These are phyloP conservation scores for Wallacemonas sp. DNA, from an alignment of 208 protist species.

Conservation along the genomic window DNA sequence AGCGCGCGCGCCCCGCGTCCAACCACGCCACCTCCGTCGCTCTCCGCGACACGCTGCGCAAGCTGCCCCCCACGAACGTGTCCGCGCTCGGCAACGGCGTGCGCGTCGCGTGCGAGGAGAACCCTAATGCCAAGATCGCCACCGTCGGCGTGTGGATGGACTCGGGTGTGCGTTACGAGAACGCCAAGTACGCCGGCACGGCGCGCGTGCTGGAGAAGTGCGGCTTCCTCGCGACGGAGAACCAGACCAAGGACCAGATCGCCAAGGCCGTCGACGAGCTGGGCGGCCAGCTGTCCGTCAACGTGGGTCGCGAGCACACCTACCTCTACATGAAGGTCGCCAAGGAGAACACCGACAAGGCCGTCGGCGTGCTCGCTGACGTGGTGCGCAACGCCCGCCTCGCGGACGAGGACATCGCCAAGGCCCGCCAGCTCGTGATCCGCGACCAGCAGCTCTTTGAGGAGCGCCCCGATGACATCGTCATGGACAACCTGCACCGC, in stretches of 20 bases:
- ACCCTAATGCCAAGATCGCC: slow-evolving; percentile 85
- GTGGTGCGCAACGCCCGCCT: slow-evolving; percentile 95
- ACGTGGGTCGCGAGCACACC: slow-evolving; percentile 97
- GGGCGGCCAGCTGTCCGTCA: slow-evolving; percentile 96
- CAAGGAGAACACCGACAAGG: slow-evolving; percentile 92
- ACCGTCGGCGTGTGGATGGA: slow-evolving; percentile 98
- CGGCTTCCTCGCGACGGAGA: slow-evolving; percentile 96
- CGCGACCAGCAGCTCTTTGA: slow-evolving; percentile 94
- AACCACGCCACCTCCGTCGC: slow-evolving; percentile 66
- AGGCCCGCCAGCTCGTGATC: slow-evolving; percentile 90
- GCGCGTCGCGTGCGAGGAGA: slow-evolving; percentile 96
- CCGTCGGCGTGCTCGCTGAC: slow-evolving; percentile 96
- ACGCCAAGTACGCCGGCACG: slow-evolving; percentile 94
- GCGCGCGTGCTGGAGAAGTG: slow-evolving; percentile 99
- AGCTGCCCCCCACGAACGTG: slow-evolving; percentile 89
- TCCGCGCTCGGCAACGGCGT: slow-evolving; percentile 95
- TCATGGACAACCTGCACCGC: slow-evolving; percentile 97
- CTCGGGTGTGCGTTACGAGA: slow-evolving; percentile 96
- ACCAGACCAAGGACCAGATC: slow-evolving; percentile 83
- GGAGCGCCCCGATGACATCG: slow-evolving; percentile 91
- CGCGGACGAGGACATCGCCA: slow-evolving; percentile 83
- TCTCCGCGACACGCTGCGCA: slow-evolving; percentile 69
- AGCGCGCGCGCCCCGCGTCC: slow-evolving; percentile 76
- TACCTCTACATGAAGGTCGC: slow-evolving; percentile 95
- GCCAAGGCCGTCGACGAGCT: slow-evolving; percentile 96